These are phyloP conservation scores for Coemansia sp. DNA, from an alignment of 192 early-diverging fungal species.

Conservation along the genomic window DNA sequence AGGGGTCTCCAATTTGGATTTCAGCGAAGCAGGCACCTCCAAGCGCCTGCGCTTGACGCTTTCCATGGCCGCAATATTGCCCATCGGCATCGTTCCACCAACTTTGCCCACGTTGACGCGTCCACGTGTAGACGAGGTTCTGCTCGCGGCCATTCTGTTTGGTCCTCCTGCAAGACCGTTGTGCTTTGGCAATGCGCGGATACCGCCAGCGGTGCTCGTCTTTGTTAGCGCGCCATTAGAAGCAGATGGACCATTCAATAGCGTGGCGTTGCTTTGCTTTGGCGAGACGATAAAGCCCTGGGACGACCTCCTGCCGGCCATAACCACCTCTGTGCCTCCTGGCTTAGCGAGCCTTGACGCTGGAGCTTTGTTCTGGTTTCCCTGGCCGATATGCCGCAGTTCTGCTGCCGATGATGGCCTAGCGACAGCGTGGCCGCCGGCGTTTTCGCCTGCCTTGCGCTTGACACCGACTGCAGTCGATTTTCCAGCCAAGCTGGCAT, in stretches of 20 bases:
- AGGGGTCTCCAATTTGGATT: not conserved
- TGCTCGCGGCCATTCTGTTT: slow-evolving; percentile 29
- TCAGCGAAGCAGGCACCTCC: not conserved
- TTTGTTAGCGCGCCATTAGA: not conserved
- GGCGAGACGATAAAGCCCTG: slow-evolving; percentile 43
- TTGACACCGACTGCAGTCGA: slow-evolving; percentile 8
- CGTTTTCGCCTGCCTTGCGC: slow-evolving; percentile 23
- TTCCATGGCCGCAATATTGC: not conserved
- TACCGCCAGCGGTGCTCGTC: not conserved
- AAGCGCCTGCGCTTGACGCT: slow-evolving; percentile 9
- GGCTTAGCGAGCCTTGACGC: slow-evolving; percentile 4
- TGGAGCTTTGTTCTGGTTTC: slow-evolving; percentile 18
- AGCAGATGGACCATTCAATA: not conserved
- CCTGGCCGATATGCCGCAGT: not conserved
- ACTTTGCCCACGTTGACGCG: slow-evolving; percentile 13
- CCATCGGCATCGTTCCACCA: not conserved
- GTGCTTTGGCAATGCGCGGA: slow-evolving; percentile 15
- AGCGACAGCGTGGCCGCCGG: not conserved
- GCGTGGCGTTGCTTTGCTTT: slow-evolving; percentile 16
- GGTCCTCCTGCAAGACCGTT: slow-evolving; percentile 12
- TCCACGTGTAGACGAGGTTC: slow-evolving; percentile 33
- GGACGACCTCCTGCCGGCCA: slow-evolving; percentile 38
- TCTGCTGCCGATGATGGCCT: slow-evolving; percentile 1
- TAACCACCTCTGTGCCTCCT: slow-evolving; percentile 14
- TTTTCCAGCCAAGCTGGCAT: not conserved